Conservation (phyloP, 2,329 filamentous ascomycete species). For the Alternaria arborescens region DNA sequence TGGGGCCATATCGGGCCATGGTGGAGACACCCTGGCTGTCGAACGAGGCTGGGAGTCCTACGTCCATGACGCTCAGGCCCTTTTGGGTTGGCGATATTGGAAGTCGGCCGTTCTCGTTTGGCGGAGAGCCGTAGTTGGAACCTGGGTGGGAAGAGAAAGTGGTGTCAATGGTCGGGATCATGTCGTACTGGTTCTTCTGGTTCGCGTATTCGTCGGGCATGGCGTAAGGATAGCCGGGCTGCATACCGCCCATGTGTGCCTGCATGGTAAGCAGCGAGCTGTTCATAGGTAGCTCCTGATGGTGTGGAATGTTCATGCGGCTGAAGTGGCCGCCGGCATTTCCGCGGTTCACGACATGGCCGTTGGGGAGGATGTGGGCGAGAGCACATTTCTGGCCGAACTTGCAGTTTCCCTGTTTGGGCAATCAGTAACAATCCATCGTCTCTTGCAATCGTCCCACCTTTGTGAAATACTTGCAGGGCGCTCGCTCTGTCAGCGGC, state of each 20-base stretch:
- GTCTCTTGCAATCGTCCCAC: conserved; percentile 57
- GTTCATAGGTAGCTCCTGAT: conserved; percentile 76
- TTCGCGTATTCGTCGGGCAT: conserved; percentile 52
- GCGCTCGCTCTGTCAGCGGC: conserved; percentile 80
- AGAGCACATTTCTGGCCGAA: conserved; percentile 98
- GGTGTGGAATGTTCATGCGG: conserved; percentile 70
- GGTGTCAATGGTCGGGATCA: conserved; percentile 65
- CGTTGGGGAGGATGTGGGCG: conserved; percentile 93
- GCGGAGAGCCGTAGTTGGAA: conserved; percentile 82
- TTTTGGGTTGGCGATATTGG: conserved; percentile 78
- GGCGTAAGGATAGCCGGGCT: conserved; percentile 53
- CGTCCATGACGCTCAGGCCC: conserved; percentile 90
- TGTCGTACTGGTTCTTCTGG: conserved; percentile 55
- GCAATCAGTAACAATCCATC: not conserved
- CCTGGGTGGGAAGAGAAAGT: conserved; percentile 66
- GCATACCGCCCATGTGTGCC: conserved; percentile 51
- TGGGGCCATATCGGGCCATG: conserved; percentile 86
- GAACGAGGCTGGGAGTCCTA: conserved; percentile 90
- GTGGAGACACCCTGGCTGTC: conserved; percentile 96
- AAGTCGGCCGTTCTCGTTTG: conserved; percentile 71
- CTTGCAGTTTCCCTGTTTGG: conserved; percentile 91
- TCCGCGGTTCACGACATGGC: conserved; percentile 83
- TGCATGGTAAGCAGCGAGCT: conserved; percentile 74
- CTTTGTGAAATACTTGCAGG: conserved; percentile 99
- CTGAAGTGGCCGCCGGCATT: conserved; percentile 66